These are phyloP conservation scores for Furcasterigmium furcatum DNA, from an alignment of 2,329 filamentous ascomycete species.

Conservation along the genomic window DNA sequence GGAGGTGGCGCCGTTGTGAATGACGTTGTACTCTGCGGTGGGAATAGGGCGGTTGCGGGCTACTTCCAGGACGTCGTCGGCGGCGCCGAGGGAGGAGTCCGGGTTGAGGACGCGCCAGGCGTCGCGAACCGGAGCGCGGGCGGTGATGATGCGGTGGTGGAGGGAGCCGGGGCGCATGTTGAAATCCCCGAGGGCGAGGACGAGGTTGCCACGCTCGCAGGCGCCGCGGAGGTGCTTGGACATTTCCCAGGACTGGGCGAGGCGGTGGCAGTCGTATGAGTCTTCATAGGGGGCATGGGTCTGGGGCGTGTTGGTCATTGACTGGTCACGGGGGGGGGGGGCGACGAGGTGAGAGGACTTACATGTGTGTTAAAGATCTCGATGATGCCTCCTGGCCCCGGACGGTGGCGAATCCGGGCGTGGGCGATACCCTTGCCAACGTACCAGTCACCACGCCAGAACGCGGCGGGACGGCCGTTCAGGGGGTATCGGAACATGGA, in stretches of 20 bases:
- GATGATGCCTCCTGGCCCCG: conserved; percentile 60
- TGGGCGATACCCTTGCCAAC: conserved; percentile 92
- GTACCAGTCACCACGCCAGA: conserved; percentile 94
- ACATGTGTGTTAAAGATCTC: conserved; percentile 94
- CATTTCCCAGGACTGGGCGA: conserved; percentile 92
- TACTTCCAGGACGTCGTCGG: conserved; percentile 64
- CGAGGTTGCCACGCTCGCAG: conserved; percentile 75
- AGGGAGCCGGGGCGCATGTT: conserved; percentile 92
- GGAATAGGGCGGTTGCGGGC: conserved; percentile 66
- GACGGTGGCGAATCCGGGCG: conserved; percentile 72
- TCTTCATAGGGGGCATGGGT: conserved; percentile 90
- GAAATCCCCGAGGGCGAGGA: conserved; percentile 87
- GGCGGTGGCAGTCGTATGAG: conserved; percentile 86
- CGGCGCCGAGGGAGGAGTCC: conserved; percentile 74
- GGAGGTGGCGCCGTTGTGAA: conserved; percentile 81
- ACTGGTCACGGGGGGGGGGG: not conserved
- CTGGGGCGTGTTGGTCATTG: conserved; percentile 18
- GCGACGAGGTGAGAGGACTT: too few relatives aligned
- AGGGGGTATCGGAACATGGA: conserved; percentile 85
- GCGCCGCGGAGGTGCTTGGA: conserved; percentile 84
- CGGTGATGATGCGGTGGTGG: conserved; percentile 77
- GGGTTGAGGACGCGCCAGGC: conserved; percentile 84
- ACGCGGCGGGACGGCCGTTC: conserved; percentile 89
- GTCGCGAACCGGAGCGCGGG: conserved; percentile 74
- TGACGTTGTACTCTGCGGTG: conserved; percentile 73